These are phyloP conservation scores for Microsporum audouinii DNA, from an alignment of 2,329 filamentous ascomycete species.

Conservation along the genomic window DNA sequence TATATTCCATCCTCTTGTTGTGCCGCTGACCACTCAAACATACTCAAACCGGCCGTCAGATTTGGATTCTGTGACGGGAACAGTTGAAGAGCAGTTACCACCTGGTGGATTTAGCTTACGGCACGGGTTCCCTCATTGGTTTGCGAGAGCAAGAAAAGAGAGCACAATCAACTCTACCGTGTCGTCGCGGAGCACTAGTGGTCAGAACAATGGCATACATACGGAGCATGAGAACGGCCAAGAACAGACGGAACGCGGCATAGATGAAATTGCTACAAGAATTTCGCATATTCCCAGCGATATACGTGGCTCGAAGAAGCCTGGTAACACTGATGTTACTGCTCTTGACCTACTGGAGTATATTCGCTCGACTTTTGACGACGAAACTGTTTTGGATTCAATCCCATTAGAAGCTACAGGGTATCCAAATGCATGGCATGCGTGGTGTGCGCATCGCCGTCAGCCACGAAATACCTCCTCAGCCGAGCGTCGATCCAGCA, in stretches of 20 bases:
- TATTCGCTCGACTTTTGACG: slow-evolving; percentile 69
- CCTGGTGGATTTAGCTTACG: slow-evolving; percentile 83
- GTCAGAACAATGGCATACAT: slow-evolving; percentile 8
- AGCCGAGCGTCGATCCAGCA: background rate
- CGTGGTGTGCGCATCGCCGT: slow-evolving; percentile 65
- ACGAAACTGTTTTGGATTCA: slow-evolving; percentile 63
- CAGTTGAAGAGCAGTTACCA: slow-evolving; percentile 69
- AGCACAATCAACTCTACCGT: slow-evolving; percentile 27
- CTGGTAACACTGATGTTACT: slow-evolving; percentile 19
- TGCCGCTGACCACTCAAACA: slow-evolving; percentile 86
- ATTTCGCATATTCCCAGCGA: background rate
- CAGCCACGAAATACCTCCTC: background rate
- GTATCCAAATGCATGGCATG: slow-evolving; percentile 87
- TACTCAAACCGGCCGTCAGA: slow-evolving; percentile 65
- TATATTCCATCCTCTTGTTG: slow-evolving; percentile 88
- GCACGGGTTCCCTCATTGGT: slow-evolving; percentile 87
- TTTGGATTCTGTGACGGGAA: slow-evolving; percentile 67
- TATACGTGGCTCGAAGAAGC: background rate
- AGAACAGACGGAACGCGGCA: background rate
- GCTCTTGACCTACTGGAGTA: slow-evolving; percentile 65
- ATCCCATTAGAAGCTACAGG: slow-evolving; percentile 72
- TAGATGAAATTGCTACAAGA: background rate
- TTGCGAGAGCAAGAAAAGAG: slow-evolving; percentile 46
- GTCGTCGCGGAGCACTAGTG: slow-evolving; percentile 35
- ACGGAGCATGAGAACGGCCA: background rate